A percentile compares a stretch with the other conserved stretches of the same genome.
Conservation (phyloP, 208 protist species). For the Trichomonas tenax region DNA sequence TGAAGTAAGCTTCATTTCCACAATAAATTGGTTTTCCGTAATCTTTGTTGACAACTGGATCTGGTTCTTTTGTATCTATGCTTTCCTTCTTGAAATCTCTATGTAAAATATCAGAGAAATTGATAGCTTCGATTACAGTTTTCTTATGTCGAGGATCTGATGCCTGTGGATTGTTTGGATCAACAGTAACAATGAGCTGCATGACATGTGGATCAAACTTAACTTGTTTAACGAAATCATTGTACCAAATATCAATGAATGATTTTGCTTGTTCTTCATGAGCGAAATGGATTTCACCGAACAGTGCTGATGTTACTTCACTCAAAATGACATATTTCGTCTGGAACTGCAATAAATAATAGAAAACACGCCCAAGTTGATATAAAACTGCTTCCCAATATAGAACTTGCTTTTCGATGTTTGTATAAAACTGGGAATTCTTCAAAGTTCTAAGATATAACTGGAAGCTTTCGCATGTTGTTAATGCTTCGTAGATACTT, state of each 20-base stretch:
- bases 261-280: neutral
- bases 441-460: neutral
- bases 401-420: neutral
- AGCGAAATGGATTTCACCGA: neutral
- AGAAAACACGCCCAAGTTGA: neutral
- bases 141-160: neutral
- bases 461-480: neutral
- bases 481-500: neutral
- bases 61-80: neutral
- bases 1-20: neutral
- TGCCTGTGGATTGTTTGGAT: neutral
- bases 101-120: neutral
- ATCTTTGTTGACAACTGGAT: neutral
- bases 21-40: neutral
- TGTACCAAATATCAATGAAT: neutral
- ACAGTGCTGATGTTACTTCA: neutral
- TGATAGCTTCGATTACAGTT: neutral
- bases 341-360: neutral
- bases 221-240: neutral
- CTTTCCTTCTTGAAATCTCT: neutral
- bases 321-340: neutral
- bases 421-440: neutral
- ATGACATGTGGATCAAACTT: neutral
- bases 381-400: neutral
- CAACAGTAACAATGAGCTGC: neutral